Evolutionary conservation across 805 yeast species (phyloP).

Genomic region (Yarrowia sp.): DNA sequence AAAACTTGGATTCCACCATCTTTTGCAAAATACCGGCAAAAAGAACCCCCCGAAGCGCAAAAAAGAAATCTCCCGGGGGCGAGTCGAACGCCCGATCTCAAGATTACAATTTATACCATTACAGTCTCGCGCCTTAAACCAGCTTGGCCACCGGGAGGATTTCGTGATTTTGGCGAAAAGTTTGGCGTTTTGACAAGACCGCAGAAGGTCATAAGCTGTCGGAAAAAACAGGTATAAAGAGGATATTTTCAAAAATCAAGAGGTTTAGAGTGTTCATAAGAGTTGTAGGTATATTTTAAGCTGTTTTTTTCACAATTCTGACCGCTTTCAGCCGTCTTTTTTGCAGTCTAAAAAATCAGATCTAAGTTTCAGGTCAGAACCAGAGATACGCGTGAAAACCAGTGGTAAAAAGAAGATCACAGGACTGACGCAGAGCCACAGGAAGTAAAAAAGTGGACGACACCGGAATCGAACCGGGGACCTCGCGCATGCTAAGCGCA

Average conservation of each 20-base stretch:
- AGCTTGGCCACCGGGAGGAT: conserved; percentile 23
- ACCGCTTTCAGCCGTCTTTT: too few species aligned
- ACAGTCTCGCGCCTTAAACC: conserved; percentile 25
- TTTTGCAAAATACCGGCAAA: not conserved
- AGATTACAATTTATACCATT: conserved; percentile 13
- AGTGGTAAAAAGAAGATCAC: not conserved
- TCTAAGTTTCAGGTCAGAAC: not conserved
- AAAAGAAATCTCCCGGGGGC: conserved; percentile 20
- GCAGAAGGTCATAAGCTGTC: not conserved
- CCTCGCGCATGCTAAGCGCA: conserved; percentile 18
- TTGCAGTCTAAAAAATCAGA: not conserved
- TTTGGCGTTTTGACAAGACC: not conserved
- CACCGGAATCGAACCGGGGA: conserved; percentile 19
- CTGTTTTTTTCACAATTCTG: too few species aligned
- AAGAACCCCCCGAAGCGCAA: not conserved
- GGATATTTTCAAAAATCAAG: too few species aligned
- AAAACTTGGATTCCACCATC: not conserved
- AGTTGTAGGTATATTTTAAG: too few species aligned
- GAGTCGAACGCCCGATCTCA: conserved; percentile 25
- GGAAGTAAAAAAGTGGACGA: conserved; percentile 2
- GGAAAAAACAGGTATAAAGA: too few species aligned
- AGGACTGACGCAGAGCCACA: not conserved
- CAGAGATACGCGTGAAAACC: not conserved
- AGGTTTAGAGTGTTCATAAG: too few species aligned
- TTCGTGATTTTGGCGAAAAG: conserved; percentile 4